A percentile compares a stretch with the other conserved stretches of the same genome.
Conservation (phyloP, 1,284 basidiomycete genomes). For the Cryptococcus depauperatus region DNA sequence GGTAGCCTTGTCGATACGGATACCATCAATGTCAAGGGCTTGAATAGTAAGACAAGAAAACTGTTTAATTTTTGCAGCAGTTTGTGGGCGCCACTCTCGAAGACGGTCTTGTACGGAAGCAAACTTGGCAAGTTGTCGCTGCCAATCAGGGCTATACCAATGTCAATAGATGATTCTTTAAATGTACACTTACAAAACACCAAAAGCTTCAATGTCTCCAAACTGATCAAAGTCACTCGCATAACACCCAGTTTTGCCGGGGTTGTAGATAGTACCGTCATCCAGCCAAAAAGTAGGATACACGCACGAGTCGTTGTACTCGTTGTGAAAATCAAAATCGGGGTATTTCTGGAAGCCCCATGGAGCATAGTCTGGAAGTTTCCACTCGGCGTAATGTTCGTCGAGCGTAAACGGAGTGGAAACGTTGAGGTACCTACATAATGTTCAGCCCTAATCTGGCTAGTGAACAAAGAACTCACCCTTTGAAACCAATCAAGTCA, state of each 20-base stretch:
- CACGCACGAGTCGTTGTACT: slow-evolving; percentile 62
- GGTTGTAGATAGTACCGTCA: slow-evolving; percentile 56
- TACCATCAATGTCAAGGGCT: slow-evolving; percentile 79
- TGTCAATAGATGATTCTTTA: not conserved
- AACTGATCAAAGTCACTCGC: slow-evolving; percentile 83
- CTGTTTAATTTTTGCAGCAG: slow-evolving; percentile 63
- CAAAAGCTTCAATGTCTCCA: slow-evolving; percentile 90
- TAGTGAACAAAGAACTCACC: slow-evolving; percentile 47
- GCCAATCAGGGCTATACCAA: slow-evolving; percentile 49
- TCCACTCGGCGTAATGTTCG: slow-evolving; percentile 70
- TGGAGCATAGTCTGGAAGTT: slow-evolving; percentile 63
- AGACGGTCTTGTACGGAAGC: slow-evolving; percentile 90
- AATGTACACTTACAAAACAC: slow-evolving; percentile 59
- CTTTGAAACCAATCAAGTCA: slow-evolving; percentile 73
- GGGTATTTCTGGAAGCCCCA: slow-evolving; percentile 77
- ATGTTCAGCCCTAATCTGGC: not conserved
- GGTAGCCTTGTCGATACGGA: slow-evolving; percentile 88
- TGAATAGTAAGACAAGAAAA: slow-evolving; percentile 78
- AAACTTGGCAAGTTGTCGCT: slow-evolving; percentile 87
- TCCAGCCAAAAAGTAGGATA: slow-evolving; percentile 72
- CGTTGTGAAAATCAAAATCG: slow-evolving; percentile 56
- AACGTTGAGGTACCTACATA: slow-evolving; percentile 60
- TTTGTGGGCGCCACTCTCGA: slow-evolving; percentile 71
- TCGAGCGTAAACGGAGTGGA: slow-evolving; percentile 68
- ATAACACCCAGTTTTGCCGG: slow-evolving; percentile 60